Evolutionary conservation across 257 asterid genomes (phyloP).

Genomic region (Ilex asprella): DNA sequence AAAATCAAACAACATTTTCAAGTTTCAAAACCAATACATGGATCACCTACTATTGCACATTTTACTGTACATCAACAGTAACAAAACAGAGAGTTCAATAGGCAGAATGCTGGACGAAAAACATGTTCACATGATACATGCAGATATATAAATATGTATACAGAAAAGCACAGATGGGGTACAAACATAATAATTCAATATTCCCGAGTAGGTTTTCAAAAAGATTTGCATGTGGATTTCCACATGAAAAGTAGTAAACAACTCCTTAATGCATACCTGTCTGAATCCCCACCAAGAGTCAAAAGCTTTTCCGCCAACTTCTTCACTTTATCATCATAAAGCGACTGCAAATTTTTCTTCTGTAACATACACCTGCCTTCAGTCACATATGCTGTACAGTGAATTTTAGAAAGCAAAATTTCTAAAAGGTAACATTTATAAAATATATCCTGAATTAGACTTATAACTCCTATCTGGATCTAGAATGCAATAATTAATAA

Average conservation of each 20-base stretch:
- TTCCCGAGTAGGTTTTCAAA: neutral
- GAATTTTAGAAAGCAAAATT: conserved; percentile 23
- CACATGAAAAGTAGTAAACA: neutral
- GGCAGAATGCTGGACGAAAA: too few relatives aligned
- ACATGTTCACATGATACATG: too few relatives aligned
- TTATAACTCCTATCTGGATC: conserved; percentile 2
- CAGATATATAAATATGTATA: too few relatives aligned
- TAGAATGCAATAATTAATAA: neutral
- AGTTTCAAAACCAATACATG: too few relatives aligned
- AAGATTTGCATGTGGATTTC: conserved; percentile 1
- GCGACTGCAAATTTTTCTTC: conserved; percentile 63
- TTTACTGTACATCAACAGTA: too few relatives aligned
- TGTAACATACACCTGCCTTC: conserved; percentile 57
- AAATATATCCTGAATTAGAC: neutral
- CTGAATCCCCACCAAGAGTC: conserved; percentile 51
- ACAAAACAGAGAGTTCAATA: too few relatives aligned
- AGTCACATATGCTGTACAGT: conserved; percentile 29
- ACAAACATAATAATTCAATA: too few relatives aligned
- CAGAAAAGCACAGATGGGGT: neutral
- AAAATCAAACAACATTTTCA: too few relatives aligned
- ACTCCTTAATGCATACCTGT: conserved; percentile 36
- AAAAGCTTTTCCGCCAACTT: conserved; percentile 63
- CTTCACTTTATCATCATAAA: conserved; percentile 76
- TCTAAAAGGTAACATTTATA: conserved; percentile 1
- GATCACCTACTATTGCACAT: too few relatives aligned